These are phyloP conservation scores for Meyerozyma carpophila DNA, from an alignment of 1,139 yeast species.

Conservation along the genomic window DNA sequence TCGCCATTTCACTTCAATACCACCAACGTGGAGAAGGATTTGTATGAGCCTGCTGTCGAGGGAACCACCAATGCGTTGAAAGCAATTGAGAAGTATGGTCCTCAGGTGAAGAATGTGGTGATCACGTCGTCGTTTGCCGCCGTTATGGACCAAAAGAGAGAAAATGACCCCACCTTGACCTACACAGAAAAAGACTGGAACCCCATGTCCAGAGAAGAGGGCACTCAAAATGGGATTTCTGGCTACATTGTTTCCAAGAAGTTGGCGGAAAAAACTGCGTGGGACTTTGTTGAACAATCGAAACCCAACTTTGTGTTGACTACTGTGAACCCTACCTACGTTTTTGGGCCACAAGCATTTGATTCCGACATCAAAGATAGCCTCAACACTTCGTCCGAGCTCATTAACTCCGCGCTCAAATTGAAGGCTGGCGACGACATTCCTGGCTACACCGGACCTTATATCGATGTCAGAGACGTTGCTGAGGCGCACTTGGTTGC, in stretches of 20 bases:
- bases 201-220: slow-evolving; percentile 8
- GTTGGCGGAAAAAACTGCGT: slow-evolving; percentile 24
- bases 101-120: slow-evolving; percentile 13
- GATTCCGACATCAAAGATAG: slow-evolving; percentile 22
- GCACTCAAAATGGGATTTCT: slow-evolving; percentile 11
- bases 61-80: slow-evolving; percentile 19
- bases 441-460: slow-evolving; percentile 21
- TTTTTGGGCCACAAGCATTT: slow-evolving; percentile 36
- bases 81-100: slow-evolving; percentile 20
- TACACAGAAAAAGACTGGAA: slow-evolving; percentile 7
- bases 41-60: slow-evolving; percentile 8
- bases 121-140: slow-evolving; percentile 20
- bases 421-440: slow-evolving; percentile 16
- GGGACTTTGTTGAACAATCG: slow-evolving; percentile 22
- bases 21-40: slow-evolving; percentile 12
- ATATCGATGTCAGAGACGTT: slow-evolving; percentile 35
- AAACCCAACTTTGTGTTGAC: slow-evolving; percentile 16
- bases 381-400: slow-evolving; percentile 33
- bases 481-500: slow-evolving; percentile 32
- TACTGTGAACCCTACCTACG: slow-evolving; percentile 27
- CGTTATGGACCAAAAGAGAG: slow-evolving; percentile 13
- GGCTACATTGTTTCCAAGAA: slow-evolving; percentile 34
- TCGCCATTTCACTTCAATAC: slow-evolving; percentile 29
- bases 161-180: slow-evolving; percentile 11
- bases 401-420: slow-evolving; percentile 20